Base-by-base conservation (phyloP, 169 alveolate genomes). In the Plasmodium coatneyi region DNA sequence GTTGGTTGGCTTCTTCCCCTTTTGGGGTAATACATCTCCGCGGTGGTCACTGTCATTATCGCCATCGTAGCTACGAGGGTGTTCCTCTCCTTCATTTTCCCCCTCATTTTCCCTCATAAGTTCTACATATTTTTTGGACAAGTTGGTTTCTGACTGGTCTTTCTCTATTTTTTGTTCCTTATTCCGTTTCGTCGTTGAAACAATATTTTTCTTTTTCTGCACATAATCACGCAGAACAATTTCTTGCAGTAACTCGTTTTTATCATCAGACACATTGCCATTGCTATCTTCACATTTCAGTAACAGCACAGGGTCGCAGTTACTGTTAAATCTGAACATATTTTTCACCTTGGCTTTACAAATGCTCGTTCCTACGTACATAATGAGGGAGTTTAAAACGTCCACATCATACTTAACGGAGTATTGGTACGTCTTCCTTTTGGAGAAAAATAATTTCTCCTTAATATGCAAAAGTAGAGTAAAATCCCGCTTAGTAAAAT, bases 401-500 rank as follows among this genome's bases (percentile, higher is more conserved):
- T 66, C 92, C 46, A 91, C 43, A 52, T 91, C 92, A 80, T 91
- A 91, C 71, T 89, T 89, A 19, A 78, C 74, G 79, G 76, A 89
- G 49, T 41, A 66, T 4, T 89, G 94, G 71, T 89, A 89, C 14
- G 46, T 89, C 71, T 79, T 78, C 66, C 71, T 89, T 56, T 79
- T 89, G 34, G 94, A 71, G 25, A 89, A 70, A 28, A 32, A 78
- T 89, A 89, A 89, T 32, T 71, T 89, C 7, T 89, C 74, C 82
- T 89, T 52, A 36, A 89, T 89, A 36, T 79, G 80, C 10, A 89
- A 43, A 19, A 89, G 89, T 79, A 89, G 71, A 9, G 74, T 39
- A 91, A 83, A 81, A 96, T 95, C 72, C 92, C 90, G 16, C 98
- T 98, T 22, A 84, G 83, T 28, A 91, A 83, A 82, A 95, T 92